A percentile compares a stretch with the other conserved stretches of the same genome.
phyloP scores from a whole-genome alignment of 257 asterid species.

The Nicotiana noctiflora region DNA sequence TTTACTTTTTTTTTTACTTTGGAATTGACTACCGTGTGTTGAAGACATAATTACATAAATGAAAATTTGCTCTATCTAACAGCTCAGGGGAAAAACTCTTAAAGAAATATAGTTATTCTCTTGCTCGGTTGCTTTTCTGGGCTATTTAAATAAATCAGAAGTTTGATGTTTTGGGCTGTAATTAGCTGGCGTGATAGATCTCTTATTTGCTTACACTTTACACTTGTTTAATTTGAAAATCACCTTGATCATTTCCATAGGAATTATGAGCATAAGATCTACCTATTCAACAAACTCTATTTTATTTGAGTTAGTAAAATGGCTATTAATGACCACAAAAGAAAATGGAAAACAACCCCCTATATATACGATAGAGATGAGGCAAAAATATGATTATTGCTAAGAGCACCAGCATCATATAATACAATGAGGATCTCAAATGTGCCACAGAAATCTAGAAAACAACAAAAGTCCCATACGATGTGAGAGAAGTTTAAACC shows the following conservation, averaged over 20 bases:
- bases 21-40: no score
- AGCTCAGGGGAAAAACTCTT: neutral
- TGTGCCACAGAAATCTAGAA: neutral
- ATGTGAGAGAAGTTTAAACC: neutral
- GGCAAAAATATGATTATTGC: neutral
- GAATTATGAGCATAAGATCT: neutral
- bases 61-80: no score
- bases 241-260: neutral
- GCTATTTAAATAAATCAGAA: neutral
- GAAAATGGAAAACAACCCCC: neutral
- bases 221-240: neutral
- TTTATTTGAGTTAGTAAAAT: neutral
- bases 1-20: no score
- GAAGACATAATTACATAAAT: no score
- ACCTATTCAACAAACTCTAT: neutral
- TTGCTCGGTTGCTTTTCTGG: neutral
- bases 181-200: neutral
- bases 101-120: neutral
- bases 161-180: neutral
- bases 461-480: neutral
- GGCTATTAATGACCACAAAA: neutral
- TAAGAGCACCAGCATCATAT: neutral
- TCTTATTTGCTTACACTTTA: neutral
- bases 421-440: neutral
- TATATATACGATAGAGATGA: neutral